Base-by-base conservation (phyloP, 2,329 filamentous ascomycete species). In the Fusarium annulatum region DNA sequence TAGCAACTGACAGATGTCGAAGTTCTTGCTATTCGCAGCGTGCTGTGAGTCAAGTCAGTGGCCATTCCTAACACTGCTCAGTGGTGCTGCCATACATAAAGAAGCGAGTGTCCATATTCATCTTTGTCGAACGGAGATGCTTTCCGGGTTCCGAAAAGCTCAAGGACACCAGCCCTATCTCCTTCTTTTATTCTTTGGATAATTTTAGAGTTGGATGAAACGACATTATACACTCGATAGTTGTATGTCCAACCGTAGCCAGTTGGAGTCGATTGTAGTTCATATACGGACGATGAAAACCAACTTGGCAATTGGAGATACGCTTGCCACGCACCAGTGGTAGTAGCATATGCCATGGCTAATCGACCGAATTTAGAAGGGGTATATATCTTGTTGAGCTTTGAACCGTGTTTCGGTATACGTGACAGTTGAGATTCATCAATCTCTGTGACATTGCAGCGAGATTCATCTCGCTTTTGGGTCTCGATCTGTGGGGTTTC, bases 61-160 rank as follows among this genome's bases (percentile, higher is more conserved):
- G 6, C 5, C 26, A 26, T 6, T 6, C 6, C 26, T 5, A 26
- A 5, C 26, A 6, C 26, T 26, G 26, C 5, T 5, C 26, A 6
- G 5, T 5, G 26, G 5, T 26, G 26, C 5, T 26, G 26, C 5
- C 26, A 48, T 23, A 79, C 78, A 42, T 75, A 59, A 34, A 79
- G 36, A 0, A 79, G n/a, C n/a, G n/a, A n/a, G n/a, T n/a, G n/a
- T n/a, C n/a, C n/a, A n/a, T n/a, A n/a, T n/a, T n/a, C 9, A n/a
- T 69, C 62, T 14, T 52, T 72, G n/a, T 80, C 78, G 21, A 77
- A 80, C 0, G 76, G 77, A 0, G 78, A 79, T 16, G 78, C 78
- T 30, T 72, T 10, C 5, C 67, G 69, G 1, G 16, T 28, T 2
- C 11, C 45, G 26, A 80, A 79, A 4, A 80, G 61, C 9, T 79